Evolutionary conservation across 352 stramenopile species (phyloP), one percentile per base, ranked within the genome.

Genomic region (Phytophthora hybrid): DNA sequence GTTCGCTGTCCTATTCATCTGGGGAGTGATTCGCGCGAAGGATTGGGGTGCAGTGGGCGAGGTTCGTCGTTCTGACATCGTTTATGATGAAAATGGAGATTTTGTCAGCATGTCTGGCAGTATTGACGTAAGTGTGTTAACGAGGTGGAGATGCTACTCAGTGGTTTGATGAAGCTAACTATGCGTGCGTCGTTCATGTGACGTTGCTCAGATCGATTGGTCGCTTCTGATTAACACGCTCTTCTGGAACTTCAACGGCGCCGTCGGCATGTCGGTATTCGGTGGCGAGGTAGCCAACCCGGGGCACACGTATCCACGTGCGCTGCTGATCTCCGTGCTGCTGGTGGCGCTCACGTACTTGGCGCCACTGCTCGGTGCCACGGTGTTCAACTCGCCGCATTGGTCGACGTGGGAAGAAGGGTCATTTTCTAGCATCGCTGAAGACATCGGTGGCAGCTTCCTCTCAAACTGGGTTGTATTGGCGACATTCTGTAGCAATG

Each of bases 171-270:
- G 19, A 14, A 55, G 31, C 58, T 69, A 63, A 77, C 59, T 9
- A 23, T 19, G 21, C 39, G 23, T 44, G 29, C 31, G 9, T 39
- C 16, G 52, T 6, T 18, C n/a, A 4, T 53, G 39, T 4, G 23
- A 29, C 53, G 16, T 52, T 46, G 29, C 70, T 39, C 44, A 82
- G 59, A 88, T 88, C 64, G 66, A 97, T 26, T 98, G 92, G 91
- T 80, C 89, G 44, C 77, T 88, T 34, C 93, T 96, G 54, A 76
- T 98, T 31, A 98, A 98, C 69, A 98, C 97, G 54, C 81, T 99
- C 21, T 98, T 98, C 77, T 99, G 97, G 97, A 98, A 98, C 80
- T 92, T 97, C 57, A 98, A 98, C 74, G 94, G 90, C 16, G 98
- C 94, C 64, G 93, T 98, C 52, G 81, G 71, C 49, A 93, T 93